Base-by-base conservation (phyloP, 306 rosid species). In the Canavalia gladiata region DNA sequence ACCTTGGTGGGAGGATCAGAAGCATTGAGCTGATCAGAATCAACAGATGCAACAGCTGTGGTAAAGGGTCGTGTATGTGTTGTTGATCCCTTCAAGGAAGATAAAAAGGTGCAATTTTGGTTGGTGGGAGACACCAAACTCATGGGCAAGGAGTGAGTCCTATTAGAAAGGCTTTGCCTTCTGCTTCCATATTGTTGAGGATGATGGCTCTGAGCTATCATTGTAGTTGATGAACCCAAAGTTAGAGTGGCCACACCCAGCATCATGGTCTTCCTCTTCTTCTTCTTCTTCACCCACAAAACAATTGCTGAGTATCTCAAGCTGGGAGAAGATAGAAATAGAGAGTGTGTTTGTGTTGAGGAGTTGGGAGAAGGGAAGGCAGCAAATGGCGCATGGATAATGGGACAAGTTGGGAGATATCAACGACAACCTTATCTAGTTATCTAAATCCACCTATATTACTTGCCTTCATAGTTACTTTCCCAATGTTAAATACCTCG, bases 1-100 rank as follows among this genome's bases (percentile, higher is more conserved):
- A 91, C 98, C 95, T 91, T 88, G 74, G 68, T 85, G 35, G 84
- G 12, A 41, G 89, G 57, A 84, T 84, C 86, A 71, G 97, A 89
- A 67, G 97, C 87, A 83, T 83, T 88, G 80, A 92, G 64, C 60
- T 86, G 80, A 82, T 90, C 91, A 81, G 97, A 91, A 72, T 93
- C 91, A 62, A 94, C 88, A 83, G 98, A 90, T 9, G 97, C 84
- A 71, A 87, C 91, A 68, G 90, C 87, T 3, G 94, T 75, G 68
- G 83, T 87, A 84, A 90, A 75, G 80, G 91, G 77, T 39, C 76
- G 29, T 51, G 82, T 29, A 56, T 74, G 62, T 50, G 81, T 34
- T 50, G 81, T 34, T 63, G 83, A 68, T 50, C 82, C 70, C 69
- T 80, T 82, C 84, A 82, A 87, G 76, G 88, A 86, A 83, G 79